Evolutionary conservation across 2,329 filamentous ascomycete species (phyloP).

Genomic region (Chaetomium olivaceum): DNA sequence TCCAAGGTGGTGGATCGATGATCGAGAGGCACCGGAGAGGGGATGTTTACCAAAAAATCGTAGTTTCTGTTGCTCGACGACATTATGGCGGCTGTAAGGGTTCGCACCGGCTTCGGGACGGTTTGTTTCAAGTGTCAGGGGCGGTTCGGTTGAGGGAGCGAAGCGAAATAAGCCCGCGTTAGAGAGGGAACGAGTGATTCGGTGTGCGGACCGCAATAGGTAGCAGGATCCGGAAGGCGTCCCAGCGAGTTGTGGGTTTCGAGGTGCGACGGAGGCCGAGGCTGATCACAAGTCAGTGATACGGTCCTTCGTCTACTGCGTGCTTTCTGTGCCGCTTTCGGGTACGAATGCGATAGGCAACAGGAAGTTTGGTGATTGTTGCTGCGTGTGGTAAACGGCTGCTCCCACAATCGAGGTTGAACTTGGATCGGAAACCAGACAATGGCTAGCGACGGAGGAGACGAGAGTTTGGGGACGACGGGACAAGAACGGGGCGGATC

Average conservation of each 20-base stretch:
- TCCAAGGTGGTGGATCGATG: not conserved
- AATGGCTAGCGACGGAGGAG: not conserved
- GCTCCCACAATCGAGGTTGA: not conserved
- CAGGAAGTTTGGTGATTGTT: not conserved
- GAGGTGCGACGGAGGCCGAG: constrained; percentile 12
- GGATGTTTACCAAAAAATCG: constrained; percentile 83
- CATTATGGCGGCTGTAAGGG: constrained; percentile 58
- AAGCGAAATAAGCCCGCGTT: not conserved
- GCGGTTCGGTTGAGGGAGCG: constrained; percentile 5
- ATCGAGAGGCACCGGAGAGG: constrained; percentile 4
- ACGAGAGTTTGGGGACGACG: constrained; percentile 5
- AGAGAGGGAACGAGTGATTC: not conserved
- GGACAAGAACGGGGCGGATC: constrained; percentile 12
- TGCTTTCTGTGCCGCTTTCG: not conserved
- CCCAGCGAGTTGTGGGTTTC: constrained; percentile 6
- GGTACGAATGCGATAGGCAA: constrained; percentile 2
- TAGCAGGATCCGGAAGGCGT: constrained; percentile 9
- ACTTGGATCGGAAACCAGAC: not conserved
- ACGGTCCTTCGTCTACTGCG: not conserved
- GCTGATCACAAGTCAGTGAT: constrained; percentile 21
- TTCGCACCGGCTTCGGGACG: constrained; percentile 15
- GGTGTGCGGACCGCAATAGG: not conserved
- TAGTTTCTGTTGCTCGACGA: constrained; percentile 99
- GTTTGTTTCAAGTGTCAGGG: constrained; percentile 6
- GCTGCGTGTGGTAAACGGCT: not conserved